Evolutionary conservation across 257 asterid genomes (phyloP).

Genomic region (Nicotiana tomentosiformis): DNA sequence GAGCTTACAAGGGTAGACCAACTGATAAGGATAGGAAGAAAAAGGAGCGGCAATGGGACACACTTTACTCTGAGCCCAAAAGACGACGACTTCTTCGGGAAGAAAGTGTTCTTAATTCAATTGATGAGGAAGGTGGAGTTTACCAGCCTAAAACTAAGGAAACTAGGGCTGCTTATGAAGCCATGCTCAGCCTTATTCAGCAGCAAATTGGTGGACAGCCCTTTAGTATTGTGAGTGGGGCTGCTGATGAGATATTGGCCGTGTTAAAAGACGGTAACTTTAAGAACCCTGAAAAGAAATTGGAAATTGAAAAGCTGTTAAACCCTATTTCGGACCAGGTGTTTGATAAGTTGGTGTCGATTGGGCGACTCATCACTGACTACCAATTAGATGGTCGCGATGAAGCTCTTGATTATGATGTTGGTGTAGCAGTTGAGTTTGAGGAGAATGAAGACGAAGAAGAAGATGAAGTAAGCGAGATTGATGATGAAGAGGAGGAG

Average conservation of each 20-base stretch:
- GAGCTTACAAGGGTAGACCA: constrained; percentile 29
- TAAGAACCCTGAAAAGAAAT: constrained; percentile 29
- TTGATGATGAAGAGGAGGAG: constrained; percentile 37
- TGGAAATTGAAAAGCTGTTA: constrained; percentile 35
- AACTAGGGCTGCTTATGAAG: constrained; percentile 40
- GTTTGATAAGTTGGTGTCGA: constrained; percentile 25
- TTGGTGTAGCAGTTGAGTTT: constrained; percentile 45
- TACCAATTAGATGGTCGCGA: constrained; percentile 25
- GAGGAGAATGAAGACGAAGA: constrained; percentile 41
- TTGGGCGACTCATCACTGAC: constrained; percentile 27
- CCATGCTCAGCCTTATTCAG: constrained; percentile 33
- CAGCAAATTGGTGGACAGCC: constrained; percentile 41
- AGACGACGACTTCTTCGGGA: constrained; percentile 23
- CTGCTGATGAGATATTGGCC: constrained; percentile 39
- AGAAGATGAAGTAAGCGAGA: constrained; percentile 39
- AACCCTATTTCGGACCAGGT: constrained; percentile 19
- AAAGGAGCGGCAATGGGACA: constrained; percentile 21
- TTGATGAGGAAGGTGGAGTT: constrained; percentile 25
- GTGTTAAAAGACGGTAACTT: constrained; percentile 27
- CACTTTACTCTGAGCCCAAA: constrained; percentile 17
- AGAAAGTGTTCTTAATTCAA: constrained; percentile 28
- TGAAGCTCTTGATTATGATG: constrained; percentile 32
- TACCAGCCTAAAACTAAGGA: constrained; percentile 40
- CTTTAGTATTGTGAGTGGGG: constrained; percentile 34
- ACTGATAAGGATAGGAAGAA: constrained; percentile 32